These are phyloP conservation scores for Chlamydomonas schloesseri DNA, from an alignment of 139 green algal species.

Conservation along the genomic window DNA sequence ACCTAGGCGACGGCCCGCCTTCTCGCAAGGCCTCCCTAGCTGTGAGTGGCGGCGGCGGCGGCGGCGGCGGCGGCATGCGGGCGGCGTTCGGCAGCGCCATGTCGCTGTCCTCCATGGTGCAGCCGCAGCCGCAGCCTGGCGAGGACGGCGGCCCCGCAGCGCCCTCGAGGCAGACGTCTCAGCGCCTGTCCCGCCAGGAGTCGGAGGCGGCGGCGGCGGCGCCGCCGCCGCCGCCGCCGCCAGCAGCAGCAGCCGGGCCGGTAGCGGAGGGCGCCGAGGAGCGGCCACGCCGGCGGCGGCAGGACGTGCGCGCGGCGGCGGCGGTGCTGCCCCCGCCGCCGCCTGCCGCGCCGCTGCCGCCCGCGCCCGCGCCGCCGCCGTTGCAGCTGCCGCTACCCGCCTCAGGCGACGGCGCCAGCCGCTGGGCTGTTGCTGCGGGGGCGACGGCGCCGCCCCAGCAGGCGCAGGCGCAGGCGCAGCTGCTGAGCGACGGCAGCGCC, in stretches of 20 bases:
- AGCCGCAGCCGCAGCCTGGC: neutral
- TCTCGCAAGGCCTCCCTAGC: too few relatives aligned
- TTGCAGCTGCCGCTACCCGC: neutral
- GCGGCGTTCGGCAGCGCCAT: neutral
- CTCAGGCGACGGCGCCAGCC: neutral
- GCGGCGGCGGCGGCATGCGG: neutral
- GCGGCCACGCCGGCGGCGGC: too few relatives aligned
- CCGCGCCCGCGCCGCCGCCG: conserved; percentile 23
- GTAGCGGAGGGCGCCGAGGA: too few relatives aligned
- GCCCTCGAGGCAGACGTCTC: neutral
- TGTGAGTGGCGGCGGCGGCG: neutral
- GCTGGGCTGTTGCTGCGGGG: neutral
- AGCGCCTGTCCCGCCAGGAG: too few relatives aligned
- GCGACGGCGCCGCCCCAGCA: too few relatives aligned
- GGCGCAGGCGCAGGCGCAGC: too few relatives aligned
- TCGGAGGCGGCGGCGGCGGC: too few relatives aligned
- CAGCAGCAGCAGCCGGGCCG: neutral
- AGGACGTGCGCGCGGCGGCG: too few relatives aligned
- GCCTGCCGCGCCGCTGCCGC: conserved; percentile 8
- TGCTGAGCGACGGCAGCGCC: too few relatives aligned
- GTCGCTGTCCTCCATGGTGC: neutral
- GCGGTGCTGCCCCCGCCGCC: neutral
- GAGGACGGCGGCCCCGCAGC: neutral
- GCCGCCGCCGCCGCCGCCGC: too few relatives aligned
- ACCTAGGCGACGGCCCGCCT: too few relatives aligned